These are phyloP conservation scores for Yamadazyma blattariae DNA, from an alignment of 1,139 yeast genomes.

Conservation along the genomic window DNA sequence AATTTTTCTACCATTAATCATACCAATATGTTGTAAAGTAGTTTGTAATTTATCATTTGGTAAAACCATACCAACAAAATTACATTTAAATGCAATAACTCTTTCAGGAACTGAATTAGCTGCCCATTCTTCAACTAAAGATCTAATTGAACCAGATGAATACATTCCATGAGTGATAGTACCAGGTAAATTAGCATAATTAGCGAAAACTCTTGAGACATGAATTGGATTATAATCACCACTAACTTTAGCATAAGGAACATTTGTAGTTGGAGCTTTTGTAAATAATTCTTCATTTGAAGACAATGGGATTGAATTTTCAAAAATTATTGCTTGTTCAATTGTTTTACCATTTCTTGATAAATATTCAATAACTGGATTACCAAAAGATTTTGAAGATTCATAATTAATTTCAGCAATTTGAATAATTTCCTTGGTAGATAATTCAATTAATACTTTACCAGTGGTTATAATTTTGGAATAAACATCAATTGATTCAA, in stretches of 20 bases:
- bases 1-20: slow-evolving; percentile 98
- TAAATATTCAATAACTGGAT: slow-evolving; percentile 94
- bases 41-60: slow-evolving; percentile 92
- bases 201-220: slow-evolving; percentile 91
- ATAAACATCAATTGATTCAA: slow-evolving; percentile 72
- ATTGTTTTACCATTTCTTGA: slow-evolving; percentile 88
- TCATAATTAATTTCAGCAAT: slow-evolving; percentile 85
- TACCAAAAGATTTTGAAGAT: slow-evolving; percentile 93
- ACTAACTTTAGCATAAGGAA: slow-evolving; percentile 94
- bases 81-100: slow-evolving; percentile 91
- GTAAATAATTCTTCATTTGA: slow-evolving; percentile 71
- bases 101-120: slow-evolving; percentile 95
- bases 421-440: slow-evolving; percentile 87
- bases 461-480: slow-evolving; percentile 84
- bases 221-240: slow-evolving; percentile 99
- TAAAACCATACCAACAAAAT: slow-evolving; percentile 93
- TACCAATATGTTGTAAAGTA: slow-evolving; percentile 91
- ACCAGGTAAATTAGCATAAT: slow-evolving; percentile 91
- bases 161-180: slow-evolving; percentile 99
- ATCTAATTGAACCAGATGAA: slow-evolving; percentile 93
- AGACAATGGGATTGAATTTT: slow-evolving; percentile 84
- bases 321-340: slow-evolving; percentile 91
- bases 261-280: slow-evolving; percentile 84
- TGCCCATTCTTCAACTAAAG: slow-evolving; percentile 97
- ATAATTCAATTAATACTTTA: slow-evolving; percentile 81